Base-by-base conservation (phyloP, 169 alveolate genomes). In the Plasmodium cynomolgi region DNA sequence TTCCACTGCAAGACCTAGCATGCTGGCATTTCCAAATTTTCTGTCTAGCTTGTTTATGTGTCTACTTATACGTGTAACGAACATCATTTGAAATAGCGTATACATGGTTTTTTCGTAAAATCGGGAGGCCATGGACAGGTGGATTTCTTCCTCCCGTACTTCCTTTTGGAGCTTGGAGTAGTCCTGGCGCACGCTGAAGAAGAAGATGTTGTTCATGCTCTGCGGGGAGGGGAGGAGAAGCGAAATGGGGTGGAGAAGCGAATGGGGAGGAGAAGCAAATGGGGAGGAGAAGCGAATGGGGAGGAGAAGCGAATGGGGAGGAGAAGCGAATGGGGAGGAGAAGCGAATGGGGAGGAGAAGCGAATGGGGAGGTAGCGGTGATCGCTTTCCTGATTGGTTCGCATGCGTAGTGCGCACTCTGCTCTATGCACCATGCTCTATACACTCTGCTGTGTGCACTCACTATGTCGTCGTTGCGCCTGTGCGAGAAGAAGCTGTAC, bases 191-290 rank as follows among this genome's bases (percentile, higher is more conserved):
- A 85, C 85, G 73, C 29, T 85, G 82, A 85, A 85, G 41, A 85
- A 74, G 85, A 85, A 85, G 34, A 85, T 84, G 37, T 86, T 86
- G 62, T 86, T 86, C 86, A 86, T 86, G 50, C 93, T 77, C 93
- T 86, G 74, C 23, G 81, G 80, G 68, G 44, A 31, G 26, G 39
- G 6, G 58, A 72, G 37, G 23, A 29, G 1, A 26, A 37, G 34
- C 3, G 77, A 62, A 62, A 15, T 3, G 23, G 23, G 47, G 47
- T 0, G 54, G 54, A 41, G 54, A 41, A 9, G 54, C 54, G 44
- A 50, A 26, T 26, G 31, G 31, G 92, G 41, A 20, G 44, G 15
- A 50, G 62, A 81, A 81, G 23, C 73, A 62, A n/a, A 34, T 34
- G 9, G 1, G 29, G 84, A 11, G 3, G 23, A 17, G 84, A 33